phyloP scores from a whole-genome alignment of 768 basidiomycete species.

The Amanita rubescens region DNA sequence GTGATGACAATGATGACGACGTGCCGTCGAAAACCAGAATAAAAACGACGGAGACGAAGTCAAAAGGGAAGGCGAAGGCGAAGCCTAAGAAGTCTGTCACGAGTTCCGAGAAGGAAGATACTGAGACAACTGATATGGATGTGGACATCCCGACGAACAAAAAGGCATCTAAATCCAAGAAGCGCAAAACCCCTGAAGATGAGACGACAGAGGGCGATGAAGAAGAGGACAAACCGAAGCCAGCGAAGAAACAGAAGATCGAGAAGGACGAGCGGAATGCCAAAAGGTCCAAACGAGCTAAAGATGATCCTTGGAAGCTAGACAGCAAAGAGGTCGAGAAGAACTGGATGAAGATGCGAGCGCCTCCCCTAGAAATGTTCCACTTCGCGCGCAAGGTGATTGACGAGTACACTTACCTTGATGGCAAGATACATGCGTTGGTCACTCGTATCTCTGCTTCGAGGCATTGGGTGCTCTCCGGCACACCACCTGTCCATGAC shows the following conservation, averaged over 20 bases:
- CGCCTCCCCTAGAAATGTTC: constrained; percentile 89
- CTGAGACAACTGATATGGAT: constrained; percentile 16
- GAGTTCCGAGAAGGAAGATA: constrained; percentile 17
- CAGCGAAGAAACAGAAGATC: constrained; percentile 32
- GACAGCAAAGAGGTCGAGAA: constrained; percentile 48
- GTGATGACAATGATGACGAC: constrained; percentile 20
- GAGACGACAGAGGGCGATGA: constrained; percentile 21
- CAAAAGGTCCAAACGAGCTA: constrained; percentile 57
- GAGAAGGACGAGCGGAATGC: constrained; percentile 29
- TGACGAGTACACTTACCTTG: constrained; percentile 92
- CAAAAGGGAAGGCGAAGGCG: constrained; percentile 12
- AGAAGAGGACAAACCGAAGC: constrained; percentile 26
- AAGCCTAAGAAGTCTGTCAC: constrained; percentile 13
- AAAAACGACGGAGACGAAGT: constrained; percentile 22
- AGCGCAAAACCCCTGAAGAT: constrained; percentile 6
- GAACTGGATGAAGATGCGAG: constrained; percentile 75
- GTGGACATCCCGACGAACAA: constrained; percentile 3
- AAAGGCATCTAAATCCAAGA: constrained; percentile 1
- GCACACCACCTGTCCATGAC: constrained; percentile 89
- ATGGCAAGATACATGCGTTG: constrained; percentile 70
- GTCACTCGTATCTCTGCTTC: constrained; percentile 71
- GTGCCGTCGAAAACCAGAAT: constrained; percentile 19
- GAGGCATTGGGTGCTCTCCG: constrained; percentile 92
- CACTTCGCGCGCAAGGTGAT: constrained; percentile 83
- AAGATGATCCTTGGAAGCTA: constrained; percentile 77